Evolutionary conservation across 352 stramenopile species (phyloP).

Genomic region (Globisporangium paroecandrum): DNA sequence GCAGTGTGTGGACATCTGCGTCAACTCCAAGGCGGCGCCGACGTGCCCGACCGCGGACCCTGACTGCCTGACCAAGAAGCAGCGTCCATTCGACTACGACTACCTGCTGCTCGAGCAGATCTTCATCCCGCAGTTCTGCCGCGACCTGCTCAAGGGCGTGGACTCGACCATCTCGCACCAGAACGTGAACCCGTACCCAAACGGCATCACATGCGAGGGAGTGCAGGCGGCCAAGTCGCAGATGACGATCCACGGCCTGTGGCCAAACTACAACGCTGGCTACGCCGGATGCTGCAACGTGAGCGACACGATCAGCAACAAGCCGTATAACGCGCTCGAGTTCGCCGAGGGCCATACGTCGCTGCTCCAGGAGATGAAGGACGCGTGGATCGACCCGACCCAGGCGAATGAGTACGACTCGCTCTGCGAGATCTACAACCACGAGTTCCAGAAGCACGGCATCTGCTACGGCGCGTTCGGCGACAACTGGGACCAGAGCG

Average conservation of each 20-base stretch:
- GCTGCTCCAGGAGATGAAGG: slow-evolving; percentile 52
- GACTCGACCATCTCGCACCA: slow-evolving; percentile 80
- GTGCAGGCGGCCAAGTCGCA: slow-evolving; percentile 36
- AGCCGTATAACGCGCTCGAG: slow-evolving; percentile 43
- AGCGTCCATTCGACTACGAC: slow-evolving; percentile 70
- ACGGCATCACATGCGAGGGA: slow-evolving; percentile 42
- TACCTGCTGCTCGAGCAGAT: slow-evolving; percentile 77
- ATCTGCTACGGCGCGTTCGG: slow-evolving; percentile 74
- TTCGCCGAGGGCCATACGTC: slow-evolving; percentile 44
- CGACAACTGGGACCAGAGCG: slow-evolving; percentile 51
- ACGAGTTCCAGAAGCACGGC: slow-evolving; percentile 88
- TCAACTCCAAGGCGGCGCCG: slow-evolving; percentile 49
- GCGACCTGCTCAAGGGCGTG: slow-evolving; percentile 63
- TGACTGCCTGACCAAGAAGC: slow-evolving; percentile 56
- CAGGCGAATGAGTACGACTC: slow-evolving; percentile 51
- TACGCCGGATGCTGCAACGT: slow-evolving; percentile 74
- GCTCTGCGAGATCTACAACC: slow-evolving; percentile 82
- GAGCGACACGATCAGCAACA: slow-evolving; percentile 48
- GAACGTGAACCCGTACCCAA: slow-evolving; percentile 67
- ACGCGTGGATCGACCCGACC: slow-evolving; percentile 67
- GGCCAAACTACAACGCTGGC: slow-evolving; percentile 75
- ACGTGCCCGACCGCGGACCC: slow-evolving; percentile 54
- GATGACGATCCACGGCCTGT: slow-evolving; percentile 74
- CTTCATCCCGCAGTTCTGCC: slow-evolving; percentile 80
- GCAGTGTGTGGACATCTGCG: slow-evolving; percentile 76